Percentiles rank a stretch among this genome's conserved stretches.
phyloP scores from a whole-genome alignment of 1,284 basidiomycete genomes.

The Hemileia vastatrix region DNA sequence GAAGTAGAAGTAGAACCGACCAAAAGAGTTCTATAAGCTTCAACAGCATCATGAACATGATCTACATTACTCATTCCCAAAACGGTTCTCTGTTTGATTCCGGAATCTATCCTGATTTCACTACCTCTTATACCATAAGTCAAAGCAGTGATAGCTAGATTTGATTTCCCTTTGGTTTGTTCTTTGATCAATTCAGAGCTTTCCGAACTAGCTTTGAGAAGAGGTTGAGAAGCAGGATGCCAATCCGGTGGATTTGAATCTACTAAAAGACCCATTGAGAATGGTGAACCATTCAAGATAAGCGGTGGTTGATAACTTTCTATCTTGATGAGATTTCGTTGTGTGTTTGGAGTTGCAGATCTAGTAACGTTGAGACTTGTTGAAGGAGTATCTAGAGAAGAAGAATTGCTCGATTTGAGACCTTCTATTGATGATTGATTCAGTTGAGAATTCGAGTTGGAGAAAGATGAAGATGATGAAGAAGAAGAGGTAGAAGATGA shows the following conservation, averaged over 20 bases:
- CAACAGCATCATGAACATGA: constrained; percentile 37
- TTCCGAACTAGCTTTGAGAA: constrained; percentile 49
- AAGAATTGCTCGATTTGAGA: neutral
- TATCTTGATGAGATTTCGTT: constrained; percentile 59
- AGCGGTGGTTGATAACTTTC: too few species aligned
- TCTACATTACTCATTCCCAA: constrained; percentile 38
- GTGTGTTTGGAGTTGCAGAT: constrained; percentile 50
- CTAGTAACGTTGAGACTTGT: neutral
- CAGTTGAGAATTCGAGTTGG: constrained; percentile 76
- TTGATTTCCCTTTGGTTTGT: neutral
- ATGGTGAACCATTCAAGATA: constrained; percentile 77
- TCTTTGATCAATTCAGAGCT: too few species aligned
- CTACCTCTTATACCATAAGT: constrained; percentile 33
- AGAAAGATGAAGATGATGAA: constrained; percentile 65
- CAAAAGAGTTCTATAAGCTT: constrained; percentile 33
- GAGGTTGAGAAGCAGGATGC: constrained; percentile 66
- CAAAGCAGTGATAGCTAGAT: constrained; percentile 34
- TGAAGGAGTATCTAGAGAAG: neutral
- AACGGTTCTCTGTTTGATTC: constrained; percentile 32
- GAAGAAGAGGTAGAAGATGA: constrained; percentile 53
- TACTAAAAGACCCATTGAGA: constrained; percentile 83
- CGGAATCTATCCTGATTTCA: constrained; percentile 13
- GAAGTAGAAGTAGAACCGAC: constrained; percentile 13
- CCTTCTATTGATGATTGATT: constrained; percentile 44
- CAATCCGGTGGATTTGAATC: constrained; percentile 57